Percentiles rank a stretch among this genome's conserved stretches.
These are phyloP conservation scores for Pestalotiopsis sp. DNA, from an alignment of 2,329 filamentous ascomycete species.

Conservation along the genomic window DNA sequence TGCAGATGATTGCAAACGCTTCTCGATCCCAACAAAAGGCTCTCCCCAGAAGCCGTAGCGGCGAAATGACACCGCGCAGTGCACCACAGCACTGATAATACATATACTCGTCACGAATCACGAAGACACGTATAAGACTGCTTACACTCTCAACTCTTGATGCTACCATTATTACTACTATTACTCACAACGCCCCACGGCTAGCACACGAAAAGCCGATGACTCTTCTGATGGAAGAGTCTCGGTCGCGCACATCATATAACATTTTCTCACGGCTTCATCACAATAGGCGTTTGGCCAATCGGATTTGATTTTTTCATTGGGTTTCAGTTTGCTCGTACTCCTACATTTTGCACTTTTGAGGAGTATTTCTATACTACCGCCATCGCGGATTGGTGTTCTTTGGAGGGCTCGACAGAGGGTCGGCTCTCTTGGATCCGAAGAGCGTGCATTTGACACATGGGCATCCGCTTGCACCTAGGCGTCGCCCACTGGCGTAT, in stretches of 20 bases:
- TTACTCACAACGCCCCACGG: slow-evolving; percentile 28
- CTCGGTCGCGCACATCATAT: not conserved
- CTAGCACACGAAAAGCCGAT: slow-evolving; percentile 21
- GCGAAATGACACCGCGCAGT: slow-evolving; percentile 57
- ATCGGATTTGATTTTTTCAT: not conserved
- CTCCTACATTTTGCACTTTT: not conserved
- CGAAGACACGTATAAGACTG: slow-evolving; percentile 34
- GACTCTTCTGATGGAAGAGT: slow-evolving; percentile 5
- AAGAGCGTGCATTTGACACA: not conserved
- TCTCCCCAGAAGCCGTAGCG: slow-evolving; percentile 51
- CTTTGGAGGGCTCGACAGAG: not conserved
- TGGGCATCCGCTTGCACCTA: not conserved
- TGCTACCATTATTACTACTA: slow-evolving; percentile 20
- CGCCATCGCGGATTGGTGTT: not conserved
- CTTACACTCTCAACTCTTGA: slow-evolving; percentile 6
- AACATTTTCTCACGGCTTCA: not conserved
- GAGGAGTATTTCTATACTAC: not conserved
- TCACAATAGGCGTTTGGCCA: slow-evolving; percentile 1
- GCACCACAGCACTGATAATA: slow-evolving; percentile 40
- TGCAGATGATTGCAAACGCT: slow-evolving; percentile 61
- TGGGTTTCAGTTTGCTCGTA: not conserved
- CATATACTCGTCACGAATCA: slow-evolving; percentile 26
- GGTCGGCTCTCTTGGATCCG: not conserved
- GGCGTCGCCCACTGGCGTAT: not conserved
- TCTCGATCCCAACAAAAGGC: slow-evolving; percentile 51